These are phyloP conservation scores for Thalassiosira profunda DNA, from an alignment of 108 stramenopile species.

Conservation along the genomic window DNA sequence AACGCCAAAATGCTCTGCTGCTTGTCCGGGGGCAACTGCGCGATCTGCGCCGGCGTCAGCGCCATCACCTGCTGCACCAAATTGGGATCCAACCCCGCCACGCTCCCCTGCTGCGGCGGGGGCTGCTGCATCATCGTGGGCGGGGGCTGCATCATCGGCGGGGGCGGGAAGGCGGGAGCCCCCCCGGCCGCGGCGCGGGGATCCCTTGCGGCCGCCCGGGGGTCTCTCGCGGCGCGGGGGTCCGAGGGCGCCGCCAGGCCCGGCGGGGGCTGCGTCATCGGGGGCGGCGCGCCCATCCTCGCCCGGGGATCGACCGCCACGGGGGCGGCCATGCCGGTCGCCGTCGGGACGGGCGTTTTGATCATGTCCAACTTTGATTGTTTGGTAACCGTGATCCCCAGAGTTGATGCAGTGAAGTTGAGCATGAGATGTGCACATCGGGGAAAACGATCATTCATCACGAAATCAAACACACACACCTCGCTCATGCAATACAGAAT, in stretches of 20 bases:
- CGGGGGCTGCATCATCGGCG: conserved; percentile 29
- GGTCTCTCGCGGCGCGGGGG: conserved; percentile 52
- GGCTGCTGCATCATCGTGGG: conserved; percentile 43
- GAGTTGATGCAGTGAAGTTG: no score
- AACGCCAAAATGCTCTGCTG: conserved; percentile 87
- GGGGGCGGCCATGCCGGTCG: conserved; percentile 33
- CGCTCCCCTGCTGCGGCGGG: conserved; percentile 21
- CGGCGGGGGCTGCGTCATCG: conserved; percentile 15
- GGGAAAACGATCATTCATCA: background rate
- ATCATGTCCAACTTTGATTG: conserved; percentile 89
- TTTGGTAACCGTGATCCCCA: no score
- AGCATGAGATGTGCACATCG: no score
- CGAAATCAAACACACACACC: conserved; percentile 11
- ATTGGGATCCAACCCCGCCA: conserved; percentile 75
- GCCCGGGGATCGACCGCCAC: conserved; percentile 36
- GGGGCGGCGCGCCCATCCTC: conserved; percentile 16
- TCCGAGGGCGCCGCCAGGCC: conserved; percentile 48
- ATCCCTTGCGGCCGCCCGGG: conserved; percentile 30
- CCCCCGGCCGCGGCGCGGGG: conserved; percentile 29
- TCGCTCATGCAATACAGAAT: conserved; percentile 87
- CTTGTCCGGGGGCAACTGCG: conserved; percentile 89
- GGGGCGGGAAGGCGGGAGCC: conserved; percentile 33
- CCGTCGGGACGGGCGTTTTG: conserved; percentile 66
- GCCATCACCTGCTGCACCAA: conserved; percentile 93
- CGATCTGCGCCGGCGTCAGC: conserved; percentile 80